Evolutionary conservation across 164 flowering plant species (phyloP), one percentile per base, ranked within the genome.

Genomic region (Malania oleifera): DNA sequence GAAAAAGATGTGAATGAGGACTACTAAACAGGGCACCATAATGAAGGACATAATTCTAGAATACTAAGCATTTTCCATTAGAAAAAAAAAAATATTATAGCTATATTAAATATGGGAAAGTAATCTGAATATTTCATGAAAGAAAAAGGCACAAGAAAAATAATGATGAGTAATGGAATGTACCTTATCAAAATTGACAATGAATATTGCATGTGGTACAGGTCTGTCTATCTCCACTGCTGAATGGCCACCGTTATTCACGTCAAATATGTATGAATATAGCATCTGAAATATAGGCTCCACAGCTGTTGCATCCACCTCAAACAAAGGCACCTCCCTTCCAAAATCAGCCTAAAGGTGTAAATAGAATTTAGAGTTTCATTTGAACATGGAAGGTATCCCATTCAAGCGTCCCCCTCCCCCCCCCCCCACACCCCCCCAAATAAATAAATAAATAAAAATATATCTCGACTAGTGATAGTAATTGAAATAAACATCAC

Each of bases 141-240:
- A 31, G 35, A 31, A 31, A 31, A 4, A 31, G 9, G 35, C 35
- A 31, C 35, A 31, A 23, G 9, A 46, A 0, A 2, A 46, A 46
- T 23, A 3, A 46, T 17, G 14, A 3, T 13, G 8, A 46, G n/a
- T 26, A 43, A 35, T 29, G 68, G 37, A 35, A 19, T 20, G 59
- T 61, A 93, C 97, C 97, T 93, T 93, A 71, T 90, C 99, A 73
- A 93, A 93, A 68, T 93, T 93, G 61, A 88, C 84, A 62, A 93
- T 58, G 77, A 93, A 93, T 44, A 93, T 83, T 40, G 84, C 97
- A 82, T 52, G 86, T 17, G 99, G 95, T 37, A 65, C 71, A 57
- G 91, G 85, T 61, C 79, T 80, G 61, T 82, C 91, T 68, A 58
- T 70, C 67, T 83, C 91, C 17, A 49, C 65, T 17, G 64, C 69